Conservation (phyloP, 2,329 filamentous ascomycete species). For the Aaosphaeria arxii region DNA sequence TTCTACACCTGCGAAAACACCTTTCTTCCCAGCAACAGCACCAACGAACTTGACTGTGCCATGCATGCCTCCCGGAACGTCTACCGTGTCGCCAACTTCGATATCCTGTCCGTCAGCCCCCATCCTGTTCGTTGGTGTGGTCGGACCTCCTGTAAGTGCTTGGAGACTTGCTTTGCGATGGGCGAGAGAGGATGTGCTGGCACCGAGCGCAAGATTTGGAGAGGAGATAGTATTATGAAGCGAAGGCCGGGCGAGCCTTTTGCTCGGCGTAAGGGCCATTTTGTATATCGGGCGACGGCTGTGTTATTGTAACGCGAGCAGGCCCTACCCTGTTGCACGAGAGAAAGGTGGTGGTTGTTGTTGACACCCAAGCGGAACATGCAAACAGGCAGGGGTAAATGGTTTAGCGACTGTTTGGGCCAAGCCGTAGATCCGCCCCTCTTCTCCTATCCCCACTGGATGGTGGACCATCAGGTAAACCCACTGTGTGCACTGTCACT, state of each 20-base stretch:
- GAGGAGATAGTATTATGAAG: conserved; percentile 41
- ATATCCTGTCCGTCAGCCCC: conserved; percentile 52
- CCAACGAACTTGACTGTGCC: conserved; percentile 89
- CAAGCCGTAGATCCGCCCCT: no score
- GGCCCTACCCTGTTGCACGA: background rate
- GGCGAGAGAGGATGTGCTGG: conserved; percentile 51
- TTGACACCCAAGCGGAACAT: no score
- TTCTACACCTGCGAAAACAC: conserved; percentile 89
- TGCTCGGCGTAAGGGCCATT: conserved; percentile 45
- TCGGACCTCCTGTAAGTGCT: conserved; percentile 58
- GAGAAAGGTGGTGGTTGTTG: background rate
- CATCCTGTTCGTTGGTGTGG: conserved; percentile 41
- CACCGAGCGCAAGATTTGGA: conserved; percentile 40
- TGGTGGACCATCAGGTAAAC: no score
- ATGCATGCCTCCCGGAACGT: conserved; percentile 90
- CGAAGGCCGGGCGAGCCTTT: conserved; percentile 39
- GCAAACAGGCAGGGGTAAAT: no score
- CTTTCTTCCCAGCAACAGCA: conserved; percentile 81
- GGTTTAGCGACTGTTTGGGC: no score
- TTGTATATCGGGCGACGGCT: conserved; percentile 14
- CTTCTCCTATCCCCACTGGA: no score
- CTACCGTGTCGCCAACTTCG: conserved; percentile 77
- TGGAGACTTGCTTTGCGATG: conserved; percentile 68
- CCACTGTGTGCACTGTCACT: no score
- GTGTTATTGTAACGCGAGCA: conserved; percentile 2